Percentiles rank a stretch among this genome's conserved stretches.
These are phyloP conservation scores for Candida arabinofermentans DNA, from an alignment of 805 yeast genomes.

Conservation along the genomic window DNA sequence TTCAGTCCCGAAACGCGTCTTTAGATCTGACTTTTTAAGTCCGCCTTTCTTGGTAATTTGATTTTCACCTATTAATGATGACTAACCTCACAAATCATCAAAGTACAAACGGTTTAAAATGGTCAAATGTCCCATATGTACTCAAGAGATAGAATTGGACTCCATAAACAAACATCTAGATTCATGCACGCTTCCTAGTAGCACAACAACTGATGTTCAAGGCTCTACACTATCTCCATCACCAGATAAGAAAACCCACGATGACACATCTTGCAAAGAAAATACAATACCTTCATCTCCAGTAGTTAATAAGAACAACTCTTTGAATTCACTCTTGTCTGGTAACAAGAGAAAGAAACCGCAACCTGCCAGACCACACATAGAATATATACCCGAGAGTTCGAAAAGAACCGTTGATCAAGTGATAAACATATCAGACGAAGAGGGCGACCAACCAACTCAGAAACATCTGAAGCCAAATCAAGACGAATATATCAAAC, in stretches of 20 bases:
- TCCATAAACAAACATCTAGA: conserved; percentile 35
- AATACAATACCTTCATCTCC: not conserved
- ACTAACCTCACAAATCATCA: not conserved
- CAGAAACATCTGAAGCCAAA: conserved; percentile 4
- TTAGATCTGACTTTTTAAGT: no score
- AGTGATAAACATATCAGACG: not conserved
- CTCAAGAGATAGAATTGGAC: conserved; percentile 23
- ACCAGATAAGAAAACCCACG: conserved; percentile 2
- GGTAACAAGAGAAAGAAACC: conserved; percentile 13
- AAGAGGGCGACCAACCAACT: conserved; percentile 1
- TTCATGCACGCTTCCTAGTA: conserved; percentile 13
- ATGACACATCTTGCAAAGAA: conserved; percentile 2
- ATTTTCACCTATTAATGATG: not conserved
- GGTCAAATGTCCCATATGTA: conserved; percentile 35
- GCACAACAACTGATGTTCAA: not conserved
- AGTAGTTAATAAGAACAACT: conserved; percentile 3
- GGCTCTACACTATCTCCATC: not conserved
- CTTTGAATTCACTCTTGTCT: conserved; percentile 13
- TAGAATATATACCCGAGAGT: not conserved
- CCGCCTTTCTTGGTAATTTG: not conserved
- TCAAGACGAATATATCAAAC: conserved; percentile 2
- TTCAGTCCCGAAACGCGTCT: not conserved
- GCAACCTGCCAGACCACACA: conserved; percentile 3
- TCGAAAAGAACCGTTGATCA: not conserved
- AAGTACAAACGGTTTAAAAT: conserved; percentile 9